Percentiles rank a stretch among this genome's conserved stretches.
Conservation (phyloP, 306 rosid genomes). For the Dryas alaskensis region DNA sequence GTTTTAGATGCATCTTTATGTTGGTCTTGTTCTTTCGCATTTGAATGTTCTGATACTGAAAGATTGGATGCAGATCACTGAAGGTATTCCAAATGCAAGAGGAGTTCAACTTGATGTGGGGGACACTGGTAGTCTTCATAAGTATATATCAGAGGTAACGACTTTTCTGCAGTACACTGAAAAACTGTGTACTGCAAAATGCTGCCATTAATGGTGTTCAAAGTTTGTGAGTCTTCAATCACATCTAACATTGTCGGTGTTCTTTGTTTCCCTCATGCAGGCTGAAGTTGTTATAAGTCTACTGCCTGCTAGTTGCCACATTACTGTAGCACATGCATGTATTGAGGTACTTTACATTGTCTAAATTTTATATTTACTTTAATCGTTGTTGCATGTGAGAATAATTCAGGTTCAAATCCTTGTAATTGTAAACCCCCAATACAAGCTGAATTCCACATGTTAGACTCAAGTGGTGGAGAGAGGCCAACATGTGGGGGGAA, state of each 20-base stretch:
- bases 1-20: not conserved
- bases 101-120: slow-evolving; percentile 76
- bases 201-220: slow-evolving; percentile 6
- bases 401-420: too few relatives aligned
- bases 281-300: slow-evolving; percentile 87
- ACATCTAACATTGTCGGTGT: slow-evolving; percentile 1
- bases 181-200: not conserved
- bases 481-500: too few relatives aligned
- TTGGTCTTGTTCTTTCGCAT: not conserved
- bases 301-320: slow-evolving; percentile 77
- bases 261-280: slow-evolving; percentile 41
- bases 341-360: slow-evolving; percentile 61
- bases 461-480: too few relatives aligned
- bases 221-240: slow-evolving; percentile 8
- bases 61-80: slow-evolving; percentile 56
- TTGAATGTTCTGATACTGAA: slow-evolving; percentile 29
- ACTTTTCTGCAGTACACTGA: slow-evolving; percentile 17
- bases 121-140: slow-evolving; percentile 49
- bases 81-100: slow-evolving; percentile 71
- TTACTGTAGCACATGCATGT: slow-evolving; percentile 78
- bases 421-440: too few relatives aligned
- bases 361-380: slow-evolving; percentile 18
- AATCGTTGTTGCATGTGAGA: too few relatives aligned
- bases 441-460: too few relatives aligned
- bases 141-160: slow-evolving; percentile 68